A percentile compares a stretch with the other conserved stretches of the same genome.
These are phyloP conservation scores for Aspergillus olivimuriae DNA, from an alignment of 495 filamentous ascomycete species.

Conservation along the genomic window DNA sequence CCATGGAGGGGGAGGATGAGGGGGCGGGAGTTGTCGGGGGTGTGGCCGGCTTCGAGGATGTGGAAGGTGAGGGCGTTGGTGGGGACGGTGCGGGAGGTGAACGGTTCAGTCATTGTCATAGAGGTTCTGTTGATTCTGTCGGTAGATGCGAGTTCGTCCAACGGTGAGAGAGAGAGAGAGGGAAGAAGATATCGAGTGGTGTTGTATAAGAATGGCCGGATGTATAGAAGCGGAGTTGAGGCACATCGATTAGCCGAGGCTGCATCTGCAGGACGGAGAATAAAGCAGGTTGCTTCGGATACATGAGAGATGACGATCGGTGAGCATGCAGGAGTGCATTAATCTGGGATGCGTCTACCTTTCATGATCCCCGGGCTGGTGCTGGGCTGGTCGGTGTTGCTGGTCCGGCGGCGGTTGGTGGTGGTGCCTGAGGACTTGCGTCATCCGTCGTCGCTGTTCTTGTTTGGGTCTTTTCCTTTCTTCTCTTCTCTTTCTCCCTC, in stretches of 20 bases:
- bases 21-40: too few species aligned
- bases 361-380: too few species aligned
- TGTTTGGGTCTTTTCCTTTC: not conserved
- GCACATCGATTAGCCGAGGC: constrained; percentile 3
- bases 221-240: not conserved
- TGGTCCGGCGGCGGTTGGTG: too few species aligned
- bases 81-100: constrained; percentile 1
- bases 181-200: not conserved
- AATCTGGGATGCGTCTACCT: too few species aligned
- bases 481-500: not conserved
- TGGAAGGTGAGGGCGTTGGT: constrained; percentile 46
- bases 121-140: not conserved
- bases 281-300: not conserved
- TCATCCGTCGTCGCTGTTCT: not conserved
- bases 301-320: too few species aligned
- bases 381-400: too few species aligned
- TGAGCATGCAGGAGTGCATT: too few species aligned
- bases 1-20: too few species aligned
- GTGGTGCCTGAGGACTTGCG: not conserved
- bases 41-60: constrained; percentile 47
- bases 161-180: not conserved
- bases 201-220: not conserved
- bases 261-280: not conserved
- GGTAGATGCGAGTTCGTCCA: too few species aligned
- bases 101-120: not conserved